Conservation (phyloP, 1,284 basidiomycete species). For the Irpex sp. region DNA sequence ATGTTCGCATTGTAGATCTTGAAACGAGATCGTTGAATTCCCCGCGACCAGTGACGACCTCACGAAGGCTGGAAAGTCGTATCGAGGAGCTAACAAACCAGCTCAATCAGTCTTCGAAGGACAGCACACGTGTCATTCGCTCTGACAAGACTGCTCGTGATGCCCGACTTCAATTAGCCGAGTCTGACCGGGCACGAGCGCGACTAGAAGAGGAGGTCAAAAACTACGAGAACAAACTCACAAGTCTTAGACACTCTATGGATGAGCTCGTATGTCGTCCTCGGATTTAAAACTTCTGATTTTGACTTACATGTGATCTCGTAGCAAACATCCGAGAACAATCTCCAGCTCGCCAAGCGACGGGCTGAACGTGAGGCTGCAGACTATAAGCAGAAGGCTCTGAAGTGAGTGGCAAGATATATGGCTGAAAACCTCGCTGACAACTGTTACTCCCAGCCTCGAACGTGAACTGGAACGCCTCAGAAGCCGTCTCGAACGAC, state of each 20-base stretch:
- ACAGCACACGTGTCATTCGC: conserved; percentile 43
- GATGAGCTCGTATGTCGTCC: conserved; percentile 49
- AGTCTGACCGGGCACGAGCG: conserved; percentile 55
- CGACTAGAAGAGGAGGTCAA: conserved; percentile 66
- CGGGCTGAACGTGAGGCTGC: conserved; percentile 72
- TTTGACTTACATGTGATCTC: not conserved
- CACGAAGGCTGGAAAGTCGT: conserved; percentile 56
- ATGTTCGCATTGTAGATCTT: conserved; percentile 76
- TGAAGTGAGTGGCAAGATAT: conserved; percentile 45
- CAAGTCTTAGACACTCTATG: conserved; percentile 51
- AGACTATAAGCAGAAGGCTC: conserved; percentile 67
- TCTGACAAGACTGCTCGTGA: conserved; percentile 55
- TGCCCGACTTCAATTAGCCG: conserved; percentile 48
- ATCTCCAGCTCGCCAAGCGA: conserved; percentile 66
- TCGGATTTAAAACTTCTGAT: conserved; percentile 5
- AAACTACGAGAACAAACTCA: conserved; percentile 54
- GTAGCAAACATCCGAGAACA: conserved; percentile 70
- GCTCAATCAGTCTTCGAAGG: conserved; percentile 49
- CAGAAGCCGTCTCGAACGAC: conserved; percentile 50
- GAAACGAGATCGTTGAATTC: conserved; percentile 72
- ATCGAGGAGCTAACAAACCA: conserved; percentile 72
- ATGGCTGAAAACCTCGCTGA: not conserved
- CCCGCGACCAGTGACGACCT: conserved; percentile 53
- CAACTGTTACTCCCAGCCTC: conserved; percentile 36
- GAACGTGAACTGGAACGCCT: conserved; percentile 70